These are phyloP conservation scores for Xerocomellus intermedius DNA, from an alignment of 768 basidiomycete genomes.

Conservation along the genomic window DNA sequence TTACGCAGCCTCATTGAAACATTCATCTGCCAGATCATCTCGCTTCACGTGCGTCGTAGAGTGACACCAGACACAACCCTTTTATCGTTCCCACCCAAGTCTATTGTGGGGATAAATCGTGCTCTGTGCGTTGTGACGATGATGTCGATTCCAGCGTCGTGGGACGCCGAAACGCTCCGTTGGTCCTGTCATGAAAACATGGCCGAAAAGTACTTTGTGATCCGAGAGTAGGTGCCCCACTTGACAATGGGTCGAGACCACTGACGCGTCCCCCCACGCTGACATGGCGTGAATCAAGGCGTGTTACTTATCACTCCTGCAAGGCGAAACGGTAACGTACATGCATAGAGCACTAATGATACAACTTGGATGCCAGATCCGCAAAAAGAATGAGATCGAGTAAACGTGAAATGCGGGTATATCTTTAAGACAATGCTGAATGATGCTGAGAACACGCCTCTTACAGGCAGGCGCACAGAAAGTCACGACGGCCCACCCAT, in stretches of 20 bases:
- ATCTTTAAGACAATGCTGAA: slow-evolving; percentile 8
- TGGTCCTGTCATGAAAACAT: neutral
- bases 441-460: slow-evolving; percentile 14
- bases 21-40: neutral
- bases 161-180: neutral
- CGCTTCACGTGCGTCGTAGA: neutral
- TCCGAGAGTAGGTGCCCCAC: slow-evolving; percentile 9
- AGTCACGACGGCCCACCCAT: slow-evolving; percentile 13
- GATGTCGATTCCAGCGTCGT: neutral
- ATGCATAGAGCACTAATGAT: slow-evolving; percentile 13
- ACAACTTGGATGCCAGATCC: slow-evolving; percentile 28
- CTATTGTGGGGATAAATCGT: neutral
- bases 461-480: slow-evolving; percentile 8
- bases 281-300: neutral
- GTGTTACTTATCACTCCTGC: slow-evolving; percentile 10
- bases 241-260: slow-evolving; percentile 10
- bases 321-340: slow-evolving; percentile 11
- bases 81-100: neutral
- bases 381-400: neutral
- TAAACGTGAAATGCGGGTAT: slow-evolving; percentile 21
- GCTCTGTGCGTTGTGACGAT: neutral
- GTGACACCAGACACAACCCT: neutral
- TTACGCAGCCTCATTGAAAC: neutral
- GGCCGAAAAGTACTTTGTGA: slow-evolving; percentile 3
- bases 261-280: neutral